Evolutionary conservation across 768 basidiomycete genomes (phyloP), one percentile per base, ranked within the genome.

Genomic region (Piloderma croceum): DNA sequence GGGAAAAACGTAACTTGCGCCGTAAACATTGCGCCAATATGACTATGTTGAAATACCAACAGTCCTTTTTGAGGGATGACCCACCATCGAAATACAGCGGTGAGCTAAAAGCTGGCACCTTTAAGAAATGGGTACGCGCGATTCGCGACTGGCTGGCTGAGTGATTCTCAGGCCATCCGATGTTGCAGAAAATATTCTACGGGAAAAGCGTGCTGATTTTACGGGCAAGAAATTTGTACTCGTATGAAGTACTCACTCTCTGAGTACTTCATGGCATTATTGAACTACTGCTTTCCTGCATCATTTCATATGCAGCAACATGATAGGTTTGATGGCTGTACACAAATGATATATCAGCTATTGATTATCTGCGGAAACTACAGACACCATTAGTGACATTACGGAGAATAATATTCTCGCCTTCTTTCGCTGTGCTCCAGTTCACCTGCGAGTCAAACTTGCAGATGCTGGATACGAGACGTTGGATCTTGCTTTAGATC

Each of bases 281-380:
- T 59, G 27, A 56, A 64, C 24, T 53, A 55, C 17, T 63, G 56
- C 24, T 68, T 68, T 40, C 67, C 63, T 3, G 13, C 52, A 0
- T 45, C 63, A 33, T 67, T 49, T 42, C 19, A 49, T 1, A 33
- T 46, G 2, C 46, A 61, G 12, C 63, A 65, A 46, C 48, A 47
- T 0, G 33, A 50, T 1, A 44, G 49, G 17, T 44, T 68, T 11
- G 33, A 49, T n/a, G n/a, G n/a, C n/a, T n/a, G n/a, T n/a, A n/a
- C n/a, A n/a, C n/a, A n/a, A n/a, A n/a, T n/a, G n/a, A n/a, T n/a
- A n/a, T n/a, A n/a, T n/a, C n/a, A n/a, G n/a, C n/a, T n/a, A n/a
- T n/a, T n/a, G n/a, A n/a, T n/a, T n/a, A n/a, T n/a, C n/a, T n/a
- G n/a, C n/a, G n/a, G n/a, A n/a, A n/a, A n/a, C n/a, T n/a, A n/a